Evolutionary conservation across 2,329 filamentous ascomycete species (phyloP).

Genomic region (Pestalotiopsis sp.): DNA sequence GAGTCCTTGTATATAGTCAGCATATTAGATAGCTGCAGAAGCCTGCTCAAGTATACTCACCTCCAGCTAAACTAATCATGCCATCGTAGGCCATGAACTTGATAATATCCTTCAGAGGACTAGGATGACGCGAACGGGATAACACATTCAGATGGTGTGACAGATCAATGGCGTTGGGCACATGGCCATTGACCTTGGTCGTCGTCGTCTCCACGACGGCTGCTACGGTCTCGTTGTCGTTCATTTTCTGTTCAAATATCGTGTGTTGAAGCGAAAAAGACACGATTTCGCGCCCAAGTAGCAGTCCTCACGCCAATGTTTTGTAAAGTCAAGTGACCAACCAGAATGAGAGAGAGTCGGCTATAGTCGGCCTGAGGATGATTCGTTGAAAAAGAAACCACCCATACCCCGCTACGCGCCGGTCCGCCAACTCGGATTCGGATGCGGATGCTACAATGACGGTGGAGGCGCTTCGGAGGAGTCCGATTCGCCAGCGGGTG

Average conservation of each 20-base stretch:
- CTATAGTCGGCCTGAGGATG: not conserved
- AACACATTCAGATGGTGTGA: constrained; percentile 34
- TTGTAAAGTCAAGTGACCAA: not conserved
- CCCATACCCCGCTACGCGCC: not conserved
- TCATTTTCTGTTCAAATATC: not conserved
- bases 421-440: not conserved
- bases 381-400: not conserved
- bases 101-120: constrained; percentile 36
- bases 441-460: not conserved
- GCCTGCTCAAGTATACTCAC: constrained; percentile 19
- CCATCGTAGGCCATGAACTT: constrained; percentile 36
- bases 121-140: constrained; percentile 31
- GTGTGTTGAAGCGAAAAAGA: not conserved
- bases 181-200: not conserved
- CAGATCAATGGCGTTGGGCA: constrained; percentile 23
- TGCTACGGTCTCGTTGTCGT: not conserved
- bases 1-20: not conserved
- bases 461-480: not conserved
- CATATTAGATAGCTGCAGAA: not conserved
- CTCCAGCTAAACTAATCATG: constrained; percentile 35
- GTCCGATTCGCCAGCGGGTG: not conserved
- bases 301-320: not conserved
- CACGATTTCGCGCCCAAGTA: not conserved
- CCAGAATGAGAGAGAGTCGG: not conserved
- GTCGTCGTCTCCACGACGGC: not conserved